These are phyloP conservation scores for Vaccinium myrtillus DNA, from an alignment of 148 eudicot genomes.

Conservation along the genomic window DNA sequence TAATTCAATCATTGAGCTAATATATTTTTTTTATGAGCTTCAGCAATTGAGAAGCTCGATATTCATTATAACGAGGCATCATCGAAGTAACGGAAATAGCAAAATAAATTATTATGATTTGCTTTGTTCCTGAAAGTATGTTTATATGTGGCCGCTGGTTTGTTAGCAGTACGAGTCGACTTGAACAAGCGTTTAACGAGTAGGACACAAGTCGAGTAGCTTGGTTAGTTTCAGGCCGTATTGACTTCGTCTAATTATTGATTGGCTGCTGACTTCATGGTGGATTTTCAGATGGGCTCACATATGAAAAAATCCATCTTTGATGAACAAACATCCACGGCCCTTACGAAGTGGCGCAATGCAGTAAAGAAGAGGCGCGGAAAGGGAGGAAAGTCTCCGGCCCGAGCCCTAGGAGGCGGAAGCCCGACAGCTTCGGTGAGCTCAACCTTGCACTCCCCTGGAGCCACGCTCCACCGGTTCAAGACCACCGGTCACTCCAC, in stretches of 20 bases:
- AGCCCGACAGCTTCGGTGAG: slow-evolving; percentile 34
- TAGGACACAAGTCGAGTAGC: not conserved
- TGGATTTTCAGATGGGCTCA: slow-evolving; percentile 81
- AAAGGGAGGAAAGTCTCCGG: slow-evolving; percentile 34
- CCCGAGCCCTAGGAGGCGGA: slow-evolving; percentile 28
- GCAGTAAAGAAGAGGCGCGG: slow-evolving; percentile 61
- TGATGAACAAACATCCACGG: slow-evolving; percentile 86
- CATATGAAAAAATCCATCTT: slow-evolving; percentile 77
- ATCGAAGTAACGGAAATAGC: not conserved
- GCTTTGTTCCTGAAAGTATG: not conserved
- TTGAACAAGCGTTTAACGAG: not conserved
- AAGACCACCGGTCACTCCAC: slow-evolving; percentile 58
- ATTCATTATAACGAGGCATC: not conserved
- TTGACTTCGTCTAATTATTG: not conserved
- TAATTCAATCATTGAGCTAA: not conserved
- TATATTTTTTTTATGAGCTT: not conserved
- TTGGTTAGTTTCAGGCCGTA: not conserved
- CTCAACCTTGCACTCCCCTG: slow-evolving; percentile 35
- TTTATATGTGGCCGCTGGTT: not conserved
- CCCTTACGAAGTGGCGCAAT: slow-evolving; percentile 74
- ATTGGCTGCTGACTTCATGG: slow-evolving; percentile 6
- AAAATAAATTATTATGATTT: not conserved
- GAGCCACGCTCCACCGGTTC: slow-evolving; percentile 55
- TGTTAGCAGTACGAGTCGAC: not conserved
- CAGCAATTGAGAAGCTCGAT: not conserved